Conservation (phyloP, 2,329 filamentous ascomycete genomes). For the Botrytis galanthina region DNA sequence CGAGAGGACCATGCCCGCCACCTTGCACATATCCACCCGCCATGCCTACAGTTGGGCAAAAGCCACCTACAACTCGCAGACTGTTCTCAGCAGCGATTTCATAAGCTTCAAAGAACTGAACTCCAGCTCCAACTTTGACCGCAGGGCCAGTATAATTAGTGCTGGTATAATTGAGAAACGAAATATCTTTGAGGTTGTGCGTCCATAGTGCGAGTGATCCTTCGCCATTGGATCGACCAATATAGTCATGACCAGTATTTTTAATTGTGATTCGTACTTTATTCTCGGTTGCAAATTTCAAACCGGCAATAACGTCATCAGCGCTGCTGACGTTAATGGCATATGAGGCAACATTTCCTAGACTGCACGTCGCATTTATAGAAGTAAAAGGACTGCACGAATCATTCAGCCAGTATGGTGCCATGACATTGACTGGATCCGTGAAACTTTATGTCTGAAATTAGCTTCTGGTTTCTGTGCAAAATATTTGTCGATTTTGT, state of each 20-base stretch:
- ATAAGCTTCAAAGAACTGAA: neutral
- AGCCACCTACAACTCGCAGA: neutral
- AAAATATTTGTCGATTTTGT: neutral
- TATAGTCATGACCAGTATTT: conserved; percentile 8
- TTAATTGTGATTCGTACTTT: neutral
- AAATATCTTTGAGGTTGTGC: neutral
- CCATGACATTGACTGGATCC: neutral
- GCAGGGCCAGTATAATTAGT: neutral
- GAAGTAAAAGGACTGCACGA: neutral
- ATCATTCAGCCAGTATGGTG: neutral
- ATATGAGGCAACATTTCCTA: neutral
- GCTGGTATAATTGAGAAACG: neutral
- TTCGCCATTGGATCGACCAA: neutral
- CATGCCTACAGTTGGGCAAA: neutral
- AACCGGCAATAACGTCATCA: neutral
- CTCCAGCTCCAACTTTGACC: neutral
- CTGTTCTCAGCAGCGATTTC: neutral
- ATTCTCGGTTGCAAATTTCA: neutral
- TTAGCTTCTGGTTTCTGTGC: neutral
- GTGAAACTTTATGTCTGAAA: neutral
- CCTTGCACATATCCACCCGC: conserved; percentile 8
- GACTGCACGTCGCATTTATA: neutral
- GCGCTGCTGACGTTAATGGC: neutral
- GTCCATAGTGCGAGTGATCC: neutral
- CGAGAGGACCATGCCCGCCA: neutral